Evolutionary conservation across 169 alveolate species (phyloP).

Genomic region (Plasmodium reichenowi): DNA sequence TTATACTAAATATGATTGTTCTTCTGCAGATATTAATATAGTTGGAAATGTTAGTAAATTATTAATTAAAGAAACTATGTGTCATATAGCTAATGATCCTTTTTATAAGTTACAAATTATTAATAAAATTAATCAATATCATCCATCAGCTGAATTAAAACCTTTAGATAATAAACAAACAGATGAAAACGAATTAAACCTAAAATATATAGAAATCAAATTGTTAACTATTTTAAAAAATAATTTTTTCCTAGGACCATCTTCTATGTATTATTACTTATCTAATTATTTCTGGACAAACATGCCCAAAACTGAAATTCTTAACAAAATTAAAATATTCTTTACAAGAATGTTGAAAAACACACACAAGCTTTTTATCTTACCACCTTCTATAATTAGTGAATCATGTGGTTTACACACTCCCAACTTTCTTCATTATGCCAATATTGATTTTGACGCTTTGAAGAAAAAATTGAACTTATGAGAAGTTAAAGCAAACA

Average conservation of each 20-base stretch:
- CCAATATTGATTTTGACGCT: constrained; percentile 21
- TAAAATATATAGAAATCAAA: constrained; percentile 59
- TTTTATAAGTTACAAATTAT: constrained; percentile 20
- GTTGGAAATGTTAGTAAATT: constrained; percentile 91
- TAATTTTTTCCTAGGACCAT: constrained; percentile 54
- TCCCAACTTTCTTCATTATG: constrained; percentile 16
- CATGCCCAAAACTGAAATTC: constrained; percentile 20
- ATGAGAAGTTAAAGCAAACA: neutral
- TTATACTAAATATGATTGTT: constrained; percentile 94
- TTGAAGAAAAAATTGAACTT: neutral
- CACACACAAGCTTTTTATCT: constrained; percentile 52
- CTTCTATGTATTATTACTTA: constrained; percentile 55
- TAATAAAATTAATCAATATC: constrained; percentile 32
- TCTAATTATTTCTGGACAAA: constrained; percentile 49
- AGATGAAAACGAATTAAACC: constrained; percentile 56
- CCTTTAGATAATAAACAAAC: constrained; percentile 65
- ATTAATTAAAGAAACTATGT: constrained; percentile 68
- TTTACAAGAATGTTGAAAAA: constrained; percentile 35
- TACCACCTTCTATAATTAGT: constrained; percentile 51
- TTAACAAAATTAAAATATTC: constrained; percentile 33
- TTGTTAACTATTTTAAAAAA: constrained; percentile 54
- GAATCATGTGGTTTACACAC: constrained; percentile 46
- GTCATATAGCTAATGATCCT: constrained; percentile 59
- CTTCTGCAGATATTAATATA: constrained; percentile 92
- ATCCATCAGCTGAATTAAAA: constrained; percentile 72